A percentile compares a stretch with the other conserved stretches of the same genome.
These are phyloP conservation scores for Thoreauomyces humboldtii DNA, from an alignment of 192 early-diverging fungal genomes.

Conservation along the genomic window DNA sequence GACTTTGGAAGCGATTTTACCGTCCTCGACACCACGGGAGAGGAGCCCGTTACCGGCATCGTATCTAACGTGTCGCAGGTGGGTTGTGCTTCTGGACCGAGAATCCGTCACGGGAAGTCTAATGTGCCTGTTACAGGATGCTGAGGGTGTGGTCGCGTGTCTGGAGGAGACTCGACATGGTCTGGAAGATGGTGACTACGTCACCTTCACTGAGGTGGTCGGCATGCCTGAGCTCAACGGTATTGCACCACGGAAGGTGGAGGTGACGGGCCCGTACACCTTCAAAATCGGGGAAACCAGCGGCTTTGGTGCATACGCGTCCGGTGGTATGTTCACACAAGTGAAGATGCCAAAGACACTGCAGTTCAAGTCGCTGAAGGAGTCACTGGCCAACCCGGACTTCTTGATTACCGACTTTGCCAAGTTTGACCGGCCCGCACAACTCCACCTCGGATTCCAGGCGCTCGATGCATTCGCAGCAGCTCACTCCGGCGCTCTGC, in stretches of 20 bases:
- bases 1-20: constrained; percentile 92
- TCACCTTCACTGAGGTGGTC: constrained; percentile 89
- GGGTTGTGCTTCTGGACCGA: not conserved
- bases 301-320: constrained; percentile 67
- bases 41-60: constrained; percentile 91
- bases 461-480: constrained; percentile 78
- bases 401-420: constrained; percentile 89
- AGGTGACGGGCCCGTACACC: constrained; percentile 85
- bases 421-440: constrained; percentile 95
- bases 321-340: constrained; percentile 92
- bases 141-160: constrained; percentile 88
- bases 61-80: constrained; percentile 71
- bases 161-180: constrained; percentile 96
- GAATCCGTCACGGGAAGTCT: no score
- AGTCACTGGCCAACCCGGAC: constrained; percentile 78
- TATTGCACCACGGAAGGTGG: constrained; percentile 73
- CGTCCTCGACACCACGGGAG: constrained; percentile 86
- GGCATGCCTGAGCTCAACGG: constrained; percentile 91
- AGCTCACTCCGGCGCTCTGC: constrained; percentile 62
- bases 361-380: constrained; percentile 73
- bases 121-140: no score
- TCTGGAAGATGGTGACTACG: constrained; percentile 94
- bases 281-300: constrained; percentile 94
- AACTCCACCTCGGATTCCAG: constrained; percentile 92
- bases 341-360: constrained; percentile 89